A percentile compares a stretch with the other conserved stretches of the same genome.
Evolutionary conservation across 345 rosid species (phyloP).

Genomic region (Hibiscus syriacus): DNA sequence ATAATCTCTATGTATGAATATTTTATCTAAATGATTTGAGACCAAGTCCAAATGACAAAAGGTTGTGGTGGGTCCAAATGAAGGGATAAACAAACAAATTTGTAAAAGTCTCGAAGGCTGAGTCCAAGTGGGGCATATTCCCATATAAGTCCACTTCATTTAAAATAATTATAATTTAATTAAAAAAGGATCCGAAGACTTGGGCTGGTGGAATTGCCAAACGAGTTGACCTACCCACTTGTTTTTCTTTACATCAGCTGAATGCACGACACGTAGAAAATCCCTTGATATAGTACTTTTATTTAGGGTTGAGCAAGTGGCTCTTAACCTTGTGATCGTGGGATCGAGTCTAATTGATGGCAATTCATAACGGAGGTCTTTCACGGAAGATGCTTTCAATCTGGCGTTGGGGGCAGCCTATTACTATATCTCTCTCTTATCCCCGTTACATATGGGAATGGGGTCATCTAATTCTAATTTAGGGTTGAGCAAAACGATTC

Average conservation of each 20-base stretch:
- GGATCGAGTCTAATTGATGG: too few species aligned
- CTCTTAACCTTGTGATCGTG: too few species aligned
- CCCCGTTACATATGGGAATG: too few species aligned
- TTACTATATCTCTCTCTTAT: too few species aligned
- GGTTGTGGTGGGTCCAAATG: conserved; percentile 1
- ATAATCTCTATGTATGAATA: too few species aligned
- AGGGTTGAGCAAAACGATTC: too few species aligned
- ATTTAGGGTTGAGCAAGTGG: too few species aligned
- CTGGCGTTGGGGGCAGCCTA: too few species aligned
- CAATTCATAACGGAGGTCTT: too few species aligned
- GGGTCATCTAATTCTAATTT: too few species aligned
- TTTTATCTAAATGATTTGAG: too few species aligned
- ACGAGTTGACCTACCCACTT: neutral
- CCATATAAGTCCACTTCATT: neutral
- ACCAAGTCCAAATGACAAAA: neutral
- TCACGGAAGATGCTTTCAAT: too few species aligned
- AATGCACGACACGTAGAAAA: neutral
- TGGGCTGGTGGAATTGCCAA: neutral
- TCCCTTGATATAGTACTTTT: neutral
- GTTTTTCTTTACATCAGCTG: neutral
- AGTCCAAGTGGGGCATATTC: neutral
- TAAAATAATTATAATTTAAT: neutral
- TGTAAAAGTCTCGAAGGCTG: conserved; percentile 5
- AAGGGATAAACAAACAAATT: neutral
- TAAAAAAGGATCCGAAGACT: neutral